Percentiles rank a stretch among this genome's conserved stretches.
Evolutionary conservation across 2,329 filamentous ascomycete species (phyloP).

Genomic region (Pseudocercospora pini-densiflorae): DNA sequence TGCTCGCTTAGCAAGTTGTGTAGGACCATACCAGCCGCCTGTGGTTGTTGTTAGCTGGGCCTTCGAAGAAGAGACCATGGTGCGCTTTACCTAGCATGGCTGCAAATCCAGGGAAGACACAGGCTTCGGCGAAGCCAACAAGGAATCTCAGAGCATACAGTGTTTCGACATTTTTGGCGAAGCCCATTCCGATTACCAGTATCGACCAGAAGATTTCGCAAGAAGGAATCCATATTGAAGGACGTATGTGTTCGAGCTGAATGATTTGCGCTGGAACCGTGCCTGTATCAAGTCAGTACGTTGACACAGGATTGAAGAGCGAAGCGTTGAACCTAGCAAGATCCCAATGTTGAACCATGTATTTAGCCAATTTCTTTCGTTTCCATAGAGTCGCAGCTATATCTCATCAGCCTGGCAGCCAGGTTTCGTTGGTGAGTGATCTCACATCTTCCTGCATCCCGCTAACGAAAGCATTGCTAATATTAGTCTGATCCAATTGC

Average conservation of each 20-base stretch:
- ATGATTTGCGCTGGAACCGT: constrained; percentile 40
- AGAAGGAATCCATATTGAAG: constrained; percentile 54
- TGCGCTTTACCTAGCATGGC: constrained; percentile 2
- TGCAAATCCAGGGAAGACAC: constrained; percentile 15
- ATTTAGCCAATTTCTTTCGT: constrained; percentile 42
- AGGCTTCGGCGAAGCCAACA: constrained; percentile 12
- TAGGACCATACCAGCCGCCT: constrained; percentile 16
- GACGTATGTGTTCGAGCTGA: constrained; percentile 51
- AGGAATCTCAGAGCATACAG: constrained; percentile 15
- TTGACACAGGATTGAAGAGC: background rate
- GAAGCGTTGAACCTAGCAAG: background rate
- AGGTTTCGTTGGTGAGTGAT: background rate
- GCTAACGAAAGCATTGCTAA: constrained; percentile 46
- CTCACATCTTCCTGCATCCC: constrained; percentile 47
- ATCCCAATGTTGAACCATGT: constrained; percentile 26
- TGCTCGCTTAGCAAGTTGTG: constrained; percentile 46
- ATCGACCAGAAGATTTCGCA: constrained; percentile 55
- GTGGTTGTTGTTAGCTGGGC: background rate
- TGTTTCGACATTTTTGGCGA: constrained; percentile 21
- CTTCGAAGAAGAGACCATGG: background rate
- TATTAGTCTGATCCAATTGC: constrained; percentile 20
- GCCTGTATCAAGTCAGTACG: background rate
- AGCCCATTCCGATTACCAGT: constrained; percentile 13
- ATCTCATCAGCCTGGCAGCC: background rate
- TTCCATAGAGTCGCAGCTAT: constrained; percentile 38